Conservation (phyloP, 2,329 filamentous ascomycete species). For the Aotearoamyces nothofagi region DNA sequence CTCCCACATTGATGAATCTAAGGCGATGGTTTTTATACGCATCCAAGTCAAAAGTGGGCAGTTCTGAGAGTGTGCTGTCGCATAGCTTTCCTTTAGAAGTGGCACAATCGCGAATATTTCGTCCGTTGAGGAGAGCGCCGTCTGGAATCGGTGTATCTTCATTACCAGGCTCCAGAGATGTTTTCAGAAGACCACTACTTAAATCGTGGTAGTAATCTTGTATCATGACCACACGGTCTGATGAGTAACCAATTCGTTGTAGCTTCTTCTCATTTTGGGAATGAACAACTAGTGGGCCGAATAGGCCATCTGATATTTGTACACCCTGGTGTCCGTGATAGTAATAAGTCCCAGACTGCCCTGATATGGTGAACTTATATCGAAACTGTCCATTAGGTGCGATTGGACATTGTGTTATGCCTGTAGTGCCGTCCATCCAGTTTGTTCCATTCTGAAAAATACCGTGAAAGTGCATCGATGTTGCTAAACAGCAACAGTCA, state of each 20-base stretch:
- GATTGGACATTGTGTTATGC: slow-evolving; percentile 53
- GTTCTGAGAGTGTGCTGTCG: slow-evolving; percentile 22
- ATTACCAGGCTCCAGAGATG: slow-evolving; percentile 24
- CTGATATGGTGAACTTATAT: slow-evolving; percentile 50
- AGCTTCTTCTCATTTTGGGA: slow-evolving; percentile 35
- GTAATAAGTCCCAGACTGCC: slow-evolving; percentile 32
- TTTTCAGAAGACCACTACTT: slow-evolving; percentile 24
- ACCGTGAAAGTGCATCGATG: slow-evolving; percentile 63
- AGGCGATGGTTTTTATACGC: slow-evolving; percentile 45
- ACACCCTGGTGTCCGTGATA: slow-evolving; percentile 54
- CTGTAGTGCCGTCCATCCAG: slow-evolving; percentile 57
- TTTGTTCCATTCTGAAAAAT: slow-evolving; percentile 65
- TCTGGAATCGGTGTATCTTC: slow-evolving; percentile 29
- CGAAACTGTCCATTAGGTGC: slow-evolving; percentile 44
- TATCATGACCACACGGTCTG: slow-evolving; percentile 50
- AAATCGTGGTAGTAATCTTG: slow-evolving; percentile 59
- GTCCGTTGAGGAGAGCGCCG: slow-evolving; percentile 28
- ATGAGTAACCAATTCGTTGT: slow-evolving; percentile 33
- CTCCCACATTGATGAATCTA: slow-evolving; percentile 54
- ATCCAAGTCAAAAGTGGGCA: slow-evolving; percentile 30
- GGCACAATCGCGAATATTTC: slow-evolving; percentile 26
- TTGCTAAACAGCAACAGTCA: no score
- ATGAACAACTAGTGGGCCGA: slow-evolving; percentile 52
- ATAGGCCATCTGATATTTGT: slow-evolving; percentile 54
- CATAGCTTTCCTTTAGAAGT: slow-evolving; percentile 24